Evolutionary conservation across 2,329 filamentous ascomycete species (phyloP).

Genomic region (Talaromyces marneffei): DNA sequence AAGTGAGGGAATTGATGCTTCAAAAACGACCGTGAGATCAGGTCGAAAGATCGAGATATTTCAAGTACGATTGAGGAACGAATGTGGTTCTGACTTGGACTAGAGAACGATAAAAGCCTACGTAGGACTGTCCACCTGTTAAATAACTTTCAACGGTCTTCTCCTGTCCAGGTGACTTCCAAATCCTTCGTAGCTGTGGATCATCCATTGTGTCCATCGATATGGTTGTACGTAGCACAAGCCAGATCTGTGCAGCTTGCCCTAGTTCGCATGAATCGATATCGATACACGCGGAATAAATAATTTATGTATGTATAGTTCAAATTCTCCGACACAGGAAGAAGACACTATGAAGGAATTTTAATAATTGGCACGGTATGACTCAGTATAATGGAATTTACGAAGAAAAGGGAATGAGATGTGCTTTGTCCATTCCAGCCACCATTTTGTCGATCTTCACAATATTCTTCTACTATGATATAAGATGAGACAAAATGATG

Average conservation of each 20-base stretch:
- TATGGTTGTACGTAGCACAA: background rate
- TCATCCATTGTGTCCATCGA: background rate
- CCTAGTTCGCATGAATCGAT: background rate
- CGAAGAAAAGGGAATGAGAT: background rate
- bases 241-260: background rate
- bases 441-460: background rate
- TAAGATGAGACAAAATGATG: background rate
- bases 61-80: background rate
- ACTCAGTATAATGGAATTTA: background rate
- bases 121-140: background rate
- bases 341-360: too few relatives aligned
- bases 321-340: background rate
- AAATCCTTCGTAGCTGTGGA: background rate
- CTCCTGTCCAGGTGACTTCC: background rate
- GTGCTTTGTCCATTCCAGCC: background rate
- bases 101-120: background rate
- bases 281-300: background rate
- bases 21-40: background rate
- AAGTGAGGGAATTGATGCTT: background rate
- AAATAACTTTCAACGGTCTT: background rate
- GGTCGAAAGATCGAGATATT: background rate
- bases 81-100: background rate
- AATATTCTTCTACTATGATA: too few relatives aligned
- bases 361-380: too few relatives aligned
- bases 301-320: background rate